Evolutionary conservation across 1,284 basidiomycete species (phyloP).

Genomic region (Trametes polyzona): DNA sequence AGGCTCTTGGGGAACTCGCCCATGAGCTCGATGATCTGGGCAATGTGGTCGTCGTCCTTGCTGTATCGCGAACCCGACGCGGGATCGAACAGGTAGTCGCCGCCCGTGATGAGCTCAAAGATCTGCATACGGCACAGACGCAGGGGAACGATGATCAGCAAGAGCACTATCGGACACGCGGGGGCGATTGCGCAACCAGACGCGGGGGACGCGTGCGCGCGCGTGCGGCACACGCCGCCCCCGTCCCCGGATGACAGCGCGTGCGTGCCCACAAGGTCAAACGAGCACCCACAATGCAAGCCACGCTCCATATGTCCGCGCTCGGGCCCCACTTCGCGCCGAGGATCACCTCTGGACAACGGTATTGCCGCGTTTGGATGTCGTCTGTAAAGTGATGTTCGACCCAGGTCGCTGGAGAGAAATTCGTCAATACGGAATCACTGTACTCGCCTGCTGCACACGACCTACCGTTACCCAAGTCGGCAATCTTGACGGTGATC

Average conservation of each 20-base stretch:
- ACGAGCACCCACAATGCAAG: conserved; percentile 76
- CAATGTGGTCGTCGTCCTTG: conserved; percentile 99
- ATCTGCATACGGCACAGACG: conserved; percentile 50
- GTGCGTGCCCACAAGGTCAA: conserved; percentile 8
- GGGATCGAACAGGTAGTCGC: conserved; percentile 91
- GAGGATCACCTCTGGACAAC: conserved; percentile 96
- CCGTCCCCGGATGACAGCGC: background rate
- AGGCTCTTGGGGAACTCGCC: conserved; percentile 88
- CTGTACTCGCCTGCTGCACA: conserved; percentile 6
- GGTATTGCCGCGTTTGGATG: conserved; percentile 96
- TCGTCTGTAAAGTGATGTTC: conserved; percentile 96
- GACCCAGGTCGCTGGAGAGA: conserved; percentile 73
- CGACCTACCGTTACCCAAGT: conserved; percentile 85
- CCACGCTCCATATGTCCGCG: conserved; percentile 96
- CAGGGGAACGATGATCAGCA: background rate
- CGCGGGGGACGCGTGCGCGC: background rate
- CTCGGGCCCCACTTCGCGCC: conserved; percentile 94
- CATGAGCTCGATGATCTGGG: conserved; percentile 96
- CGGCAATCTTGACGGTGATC: conserved; percentile 99
- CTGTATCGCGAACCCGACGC: conserved; percentile 77
- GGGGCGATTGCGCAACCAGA: conserved; percentile 9
- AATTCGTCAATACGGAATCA: conserved; percentile 3
- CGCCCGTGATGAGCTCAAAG: conserved; percentile 89
- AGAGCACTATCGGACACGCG: background rate
- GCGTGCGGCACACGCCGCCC: background rate